Evolutionary conservation across 2,329 filamentous ascomycete species (phyloP), one percentile per base, ranked within the genome.

Genomic region (Paecilomyces sp.): DNA sequence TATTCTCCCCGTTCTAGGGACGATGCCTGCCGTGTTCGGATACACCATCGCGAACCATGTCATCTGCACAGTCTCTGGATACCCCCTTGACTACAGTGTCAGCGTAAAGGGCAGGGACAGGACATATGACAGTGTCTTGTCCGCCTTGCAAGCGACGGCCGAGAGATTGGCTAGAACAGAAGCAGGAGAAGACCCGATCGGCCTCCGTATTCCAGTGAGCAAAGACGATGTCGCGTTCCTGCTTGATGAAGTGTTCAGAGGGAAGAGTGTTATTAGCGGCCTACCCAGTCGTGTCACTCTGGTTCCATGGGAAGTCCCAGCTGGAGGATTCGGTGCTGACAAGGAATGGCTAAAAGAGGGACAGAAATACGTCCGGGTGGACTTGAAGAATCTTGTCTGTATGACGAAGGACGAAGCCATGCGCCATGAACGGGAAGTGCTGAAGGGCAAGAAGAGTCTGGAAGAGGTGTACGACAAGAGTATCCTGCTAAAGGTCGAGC

Each of bases 21-120:
- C 94, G 0, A 97, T 99, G 92, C 94, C 94, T 0, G 93, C 94
- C 2, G 88, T 97, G 0, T 99, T 99, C 73, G 94, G 94, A 8
- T 89, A 97, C 59, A 90, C 89, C 0, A 85, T 90, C 8, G 94
- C 94, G 3, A 99, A 97, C 75, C 91, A 97, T 71, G 86, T 97
- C 61, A 93, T 99, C 64, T 83, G 96, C 59, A 85, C 86, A 60
- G 84, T 97, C 54, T 76, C 82, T 64, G 90, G 87, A 7, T 99
- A 99, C 68, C 94, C 94, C 0, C 74, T 74, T 55, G 84, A 89
- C 55, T 92, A 96, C 63, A 96, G 94, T 71, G 78, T 91, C 0
- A 85, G 88, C 0, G 86, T 85, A 57, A 97, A 97, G 74, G 86
- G 86, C 9, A 83, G 93, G 15, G 91, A 96, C 55, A 96, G 96